Base-by-base conservation (phyloP, 2,329 filamentous ascomycete species). In the Colletotrichum falcatum region DNA sequence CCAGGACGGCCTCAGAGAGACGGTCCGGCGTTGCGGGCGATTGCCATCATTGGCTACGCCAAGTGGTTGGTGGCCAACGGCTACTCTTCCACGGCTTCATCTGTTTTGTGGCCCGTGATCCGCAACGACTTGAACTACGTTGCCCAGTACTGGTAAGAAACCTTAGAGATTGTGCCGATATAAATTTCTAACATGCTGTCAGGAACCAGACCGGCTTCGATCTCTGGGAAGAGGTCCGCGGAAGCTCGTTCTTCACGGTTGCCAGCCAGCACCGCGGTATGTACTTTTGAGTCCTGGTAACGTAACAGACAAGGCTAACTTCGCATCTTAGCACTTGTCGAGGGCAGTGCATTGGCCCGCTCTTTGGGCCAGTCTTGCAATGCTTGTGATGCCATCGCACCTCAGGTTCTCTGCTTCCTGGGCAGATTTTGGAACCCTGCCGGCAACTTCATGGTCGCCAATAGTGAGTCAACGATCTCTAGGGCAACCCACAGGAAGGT, bases 141-240 rank as follows among this genome's bases (percentile, higher is more conserved):
- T 8, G 86, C 89, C 1, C 88, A 93, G 76, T 93, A 93, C 81
- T 93, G 91, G 89, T 83, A 63, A 71, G 79, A 1, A 3, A 18
- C 11, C 2, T 23, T 6, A 14, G 3, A 20, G n/a, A 5, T 28
- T 9, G n/a, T 55, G 14, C 20, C 28, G 5, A 48, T 28, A n/a
- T 33, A n/a, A 16, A 18, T 6, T 14, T 35, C 66, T 74, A 30
- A 74, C 61, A 30, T 20, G 14, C 28, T 26, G 28, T 1, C 7
- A 84, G 83, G 86, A 89, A 88, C 76, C 79, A 84, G 73, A 88
- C 86, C 0, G 87, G 87, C 7, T 96, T 90, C 76, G 94, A 97
- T 78, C 85, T 97, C 3, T 96, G 94, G 94, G 94, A 96, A 78
- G 94, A 96, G 78, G 88, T 95, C 18, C 83, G 85, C 30, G 92